phyloP scores from a whole-genome alignment of 2,329 filamentous ascomycete species.

The Penicillium sp. region DNA sequence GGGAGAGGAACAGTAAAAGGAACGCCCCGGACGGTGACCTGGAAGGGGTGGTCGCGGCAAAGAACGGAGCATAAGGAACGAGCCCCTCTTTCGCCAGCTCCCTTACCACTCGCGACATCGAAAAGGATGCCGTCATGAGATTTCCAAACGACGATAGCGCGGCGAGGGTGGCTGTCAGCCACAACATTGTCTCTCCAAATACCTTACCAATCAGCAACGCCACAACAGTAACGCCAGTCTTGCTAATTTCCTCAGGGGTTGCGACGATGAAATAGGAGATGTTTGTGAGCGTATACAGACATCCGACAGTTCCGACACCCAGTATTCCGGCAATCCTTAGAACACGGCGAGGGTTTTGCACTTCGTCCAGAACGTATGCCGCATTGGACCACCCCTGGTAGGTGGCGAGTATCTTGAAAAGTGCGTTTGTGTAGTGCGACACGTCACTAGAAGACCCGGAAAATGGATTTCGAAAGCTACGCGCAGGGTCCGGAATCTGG shows the following conservation, averaged over 20 bases:
- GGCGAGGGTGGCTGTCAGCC: constrained; percentile 59
- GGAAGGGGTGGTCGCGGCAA: constrained; percentile 69
- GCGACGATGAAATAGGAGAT: constrained; percentile 67
- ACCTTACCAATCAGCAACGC: constrained; percentile 51
- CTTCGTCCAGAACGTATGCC: constrained; percentile 60
- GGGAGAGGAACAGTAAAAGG: constrained; percentile 59
- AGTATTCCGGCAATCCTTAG: constrained; percentile 68
- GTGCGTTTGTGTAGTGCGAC: constrained; percentile 70
- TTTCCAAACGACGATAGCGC: constrained; percentile 72
- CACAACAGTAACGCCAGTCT: constrained; percentile 49
- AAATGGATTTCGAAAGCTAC: constrained; percentile 67
- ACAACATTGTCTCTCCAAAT: constrained; percentile 52
- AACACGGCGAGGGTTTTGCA: constrained; percentile 67
- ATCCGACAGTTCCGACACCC: constrained; percentile 62
- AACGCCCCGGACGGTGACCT: constrained; percentile 67
- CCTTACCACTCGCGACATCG: constrained; percentile 68
- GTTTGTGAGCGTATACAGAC: constrained; percentile 71
- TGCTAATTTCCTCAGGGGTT: constrained; percentile 46
- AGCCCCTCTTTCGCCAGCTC: constrained; percentile 70
- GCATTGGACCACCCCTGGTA: constrained; percentile 56
- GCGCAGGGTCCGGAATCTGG: constrained; percentile 63
- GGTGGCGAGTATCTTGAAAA: constrained; percentile 75
- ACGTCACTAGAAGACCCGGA: constrained; percentile 63
- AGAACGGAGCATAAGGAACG: constrained; percentile 66
- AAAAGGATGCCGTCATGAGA: constrained; percentile 70